phyloP scores from a whole-genome alignment of 1,139 yeast species.

The Pichia sp. region DNA sequence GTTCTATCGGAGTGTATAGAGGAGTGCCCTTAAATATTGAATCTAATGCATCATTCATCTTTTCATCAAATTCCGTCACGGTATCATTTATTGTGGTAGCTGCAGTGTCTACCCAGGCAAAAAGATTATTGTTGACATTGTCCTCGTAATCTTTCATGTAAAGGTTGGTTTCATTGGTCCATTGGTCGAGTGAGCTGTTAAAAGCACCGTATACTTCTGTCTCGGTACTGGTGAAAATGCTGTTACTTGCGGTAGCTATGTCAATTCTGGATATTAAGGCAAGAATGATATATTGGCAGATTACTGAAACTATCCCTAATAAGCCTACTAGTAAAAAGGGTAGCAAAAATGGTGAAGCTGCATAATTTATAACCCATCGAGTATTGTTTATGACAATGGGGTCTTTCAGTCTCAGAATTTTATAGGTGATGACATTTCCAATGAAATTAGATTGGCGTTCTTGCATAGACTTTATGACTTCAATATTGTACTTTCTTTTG shows the following conservation, averaged over 20 bases:
- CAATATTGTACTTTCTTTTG: slow-evolving; percentile 23
- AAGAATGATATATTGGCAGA: slow-evolving; percentile 45
- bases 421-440: slow-evolving; percentile 17
- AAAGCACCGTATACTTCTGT: slow-evolving; percentile 19
- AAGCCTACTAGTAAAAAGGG: slow-evolving; percentile 44
- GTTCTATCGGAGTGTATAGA: slow-evolving; percentile 55
- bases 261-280: slow-evolving; percentile 14
- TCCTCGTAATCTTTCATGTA: slow-evolving; percentile 43
- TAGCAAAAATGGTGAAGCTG: slow-evolving; percentile 46
- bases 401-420: slow-evolving; percentile 13
- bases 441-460: slow-evolving; percentile 29
- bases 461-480: slow-evolving; percentile 26
- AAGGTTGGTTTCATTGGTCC: slow-evolving; percentile 52
- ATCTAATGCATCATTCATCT: slow-evolving; percentile 52
- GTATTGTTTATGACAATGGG: slow-evolving; percentile 25
- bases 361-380: slow-evolving; percentile 49
- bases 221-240: slow-evolving; percentile 19
- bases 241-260: background rate
- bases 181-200: slow-evolving; percentile 30
- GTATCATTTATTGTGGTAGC: slow-evolving; percentile 56
- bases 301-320: slow-evolving; percentile 46
- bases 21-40: slow-evolving; percentile 66
- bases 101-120: slow-evolving; percentile 62
- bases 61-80: slow-evolving; percentile 44
- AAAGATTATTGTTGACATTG: slow-evolving; percentile 55